Base-by-base conservation (phyloP, 768 basidiomycete genomes). In the Amanita muscaria region DNA sequence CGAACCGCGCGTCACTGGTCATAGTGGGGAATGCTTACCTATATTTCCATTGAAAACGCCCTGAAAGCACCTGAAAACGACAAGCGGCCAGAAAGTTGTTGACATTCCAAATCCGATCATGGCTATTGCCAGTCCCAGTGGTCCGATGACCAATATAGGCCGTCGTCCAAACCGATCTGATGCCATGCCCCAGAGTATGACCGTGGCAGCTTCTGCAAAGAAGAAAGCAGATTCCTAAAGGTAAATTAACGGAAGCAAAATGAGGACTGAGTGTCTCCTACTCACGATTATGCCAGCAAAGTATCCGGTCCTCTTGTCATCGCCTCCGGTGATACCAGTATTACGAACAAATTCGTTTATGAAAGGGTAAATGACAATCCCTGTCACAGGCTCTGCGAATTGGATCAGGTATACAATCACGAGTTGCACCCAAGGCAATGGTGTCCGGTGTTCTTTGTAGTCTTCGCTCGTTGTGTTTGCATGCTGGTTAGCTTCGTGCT, bases 221-320 rank as follows among this genome's bases (percentile, higher is more conserved):
- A 70, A 74, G 55, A 72, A 73, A 1, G 59, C 52, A 7, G 70
- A 72, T 58, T 70, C 68, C 70, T 72, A 46, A 18, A 42, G 29
- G 23, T 44, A 31, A 47, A 36, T 11, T 11, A 32, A 32, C 12
- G 30, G 11, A 22, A 29, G 33, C 19, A 37, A 29, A 39, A 6
- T 22, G 19, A 18, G 23, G n/a, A 25, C 22, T 25, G 7, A 3
- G 22, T 23, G 25, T 21, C 18, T 14, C 15, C 3, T 35, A 53
- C 64, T 45, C 37, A 68, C 69, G 24, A 71, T 56, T 8, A 68
- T 49, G 2, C 69, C 68, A 18, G 64, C 66, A 47, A 64, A 70
- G 44, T 71, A 67, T 1, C 68, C 69, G 4, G 61, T 64, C 42
- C 61, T 66, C 6, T 51, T 49, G 42, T 66, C 66, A 39, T 68